These are phyloP conservation scores for Stereocaulon alpinum DNA, from an alignment of 495 filamentous ascomycete genomes.

Conservation along the genomic window DNA sequence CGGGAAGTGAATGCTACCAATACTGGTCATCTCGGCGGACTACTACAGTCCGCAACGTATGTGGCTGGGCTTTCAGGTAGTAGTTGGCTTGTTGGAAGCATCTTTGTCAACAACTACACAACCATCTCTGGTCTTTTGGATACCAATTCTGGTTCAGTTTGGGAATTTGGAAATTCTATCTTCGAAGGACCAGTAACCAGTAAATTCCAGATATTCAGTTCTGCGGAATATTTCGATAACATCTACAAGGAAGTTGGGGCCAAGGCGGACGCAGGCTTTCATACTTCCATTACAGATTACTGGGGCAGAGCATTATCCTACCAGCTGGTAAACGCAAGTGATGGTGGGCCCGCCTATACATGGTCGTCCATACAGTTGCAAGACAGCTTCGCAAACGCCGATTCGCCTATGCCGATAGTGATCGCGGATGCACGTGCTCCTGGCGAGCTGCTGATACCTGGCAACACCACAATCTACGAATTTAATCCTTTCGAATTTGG, in stretches of 20 bases:
- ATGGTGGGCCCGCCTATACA: slow-evolving; percentile 73
- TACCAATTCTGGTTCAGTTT: slow-evolving; percentile 44
- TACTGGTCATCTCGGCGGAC: slow-evolving; percentile 66
- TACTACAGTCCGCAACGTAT: slow-evolving; percentile 80
- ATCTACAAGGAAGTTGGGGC: slow-evolving; percentile 49
- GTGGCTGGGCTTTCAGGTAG: slow-evolving; percentile 78
- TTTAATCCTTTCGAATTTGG: slow-evolving; percentile 88
- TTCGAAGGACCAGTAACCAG: slow-evolving; percentile 51
- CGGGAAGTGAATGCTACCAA: slow-evolving; percentile 56
- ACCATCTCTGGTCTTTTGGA: slow-evolving; percentile 54
- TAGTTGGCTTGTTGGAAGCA: slow-evolving; percentile 75
- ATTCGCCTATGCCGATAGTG: slow-evolving; percentile 72
- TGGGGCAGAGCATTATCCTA: slow-evolving; percentile 74
- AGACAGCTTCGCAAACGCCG: slow-evolving; percentile 54
- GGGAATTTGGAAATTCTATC: slow-evolving; percentile 73
- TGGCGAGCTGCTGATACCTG: slow-evolving; percentile 49
- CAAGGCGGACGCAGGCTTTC: slow-evolving; percentile 64
- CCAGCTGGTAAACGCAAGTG: slow-evolving; percentile 68
- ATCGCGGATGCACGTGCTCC: slow-evolving; percentile 67
- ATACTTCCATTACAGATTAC: slow-evolving; percentile 75
- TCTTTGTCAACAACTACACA: slow-evolving; percentile 86
- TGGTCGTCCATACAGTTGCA: slow-evolving; percentile 76
- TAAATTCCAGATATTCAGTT: slow-evolving; percentile 41
- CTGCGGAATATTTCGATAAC: slow-evolving; percentile 56
- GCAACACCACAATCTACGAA: slow-evolving; percentile 75